A percentile compares a stretch with the other conserved stretches of the same genome.
These are phyloP conservation scores for Adansonia rubrostipa DNA, from an alignment of 441 rosid genomes.

Conservation along the genomic window DNA sequence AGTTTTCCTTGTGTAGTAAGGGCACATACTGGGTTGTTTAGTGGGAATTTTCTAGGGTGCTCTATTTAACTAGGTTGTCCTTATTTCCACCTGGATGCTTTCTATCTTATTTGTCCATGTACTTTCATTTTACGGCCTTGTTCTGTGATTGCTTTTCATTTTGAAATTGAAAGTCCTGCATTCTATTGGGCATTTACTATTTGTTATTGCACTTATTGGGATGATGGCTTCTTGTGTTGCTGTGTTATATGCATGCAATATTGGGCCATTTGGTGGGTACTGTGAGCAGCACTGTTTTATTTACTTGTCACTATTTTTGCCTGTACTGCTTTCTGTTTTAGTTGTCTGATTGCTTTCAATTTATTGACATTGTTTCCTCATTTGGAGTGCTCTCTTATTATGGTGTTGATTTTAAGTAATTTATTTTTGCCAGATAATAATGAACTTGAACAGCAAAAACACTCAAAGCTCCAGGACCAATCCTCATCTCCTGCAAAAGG, in stretches of 20 bases:
- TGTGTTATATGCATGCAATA: constrained; percentile 6
- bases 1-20: not conserved
- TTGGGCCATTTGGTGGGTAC: not conserved
- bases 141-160: constrained; percentile 1
- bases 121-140: constrained; percentile 12
- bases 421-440: constrained; percentile 49
- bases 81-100: not conserved
- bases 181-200: not conserved
- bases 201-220: not conserved
- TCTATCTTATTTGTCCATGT: not conserved
- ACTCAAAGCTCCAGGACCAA: constrained; percentile 45
- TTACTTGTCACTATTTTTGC: not conserved
- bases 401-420: not conserved
- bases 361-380: not conserved
- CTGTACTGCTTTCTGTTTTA: not conserved
- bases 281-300: not conserved
- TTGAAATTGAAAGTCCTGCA: not conserved
- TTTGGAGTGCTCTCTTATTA: not conserved
- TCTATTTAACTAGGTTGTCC: not conserved
- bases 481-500: constrained; percentile 49
- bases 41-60: not conserved
- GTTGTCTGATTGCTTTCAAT: not conserved
- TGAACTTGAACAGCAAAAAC: constrained; percentile 62
- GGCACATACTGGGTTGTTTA: not conserved
- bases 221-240: not conserved